Evolutionary conservation across 2,329 filamentous ascomycete species (phyloP), one percentile per base, ranked within the genome.

Genomic region (Colletotrichum kahawae): DNA sequence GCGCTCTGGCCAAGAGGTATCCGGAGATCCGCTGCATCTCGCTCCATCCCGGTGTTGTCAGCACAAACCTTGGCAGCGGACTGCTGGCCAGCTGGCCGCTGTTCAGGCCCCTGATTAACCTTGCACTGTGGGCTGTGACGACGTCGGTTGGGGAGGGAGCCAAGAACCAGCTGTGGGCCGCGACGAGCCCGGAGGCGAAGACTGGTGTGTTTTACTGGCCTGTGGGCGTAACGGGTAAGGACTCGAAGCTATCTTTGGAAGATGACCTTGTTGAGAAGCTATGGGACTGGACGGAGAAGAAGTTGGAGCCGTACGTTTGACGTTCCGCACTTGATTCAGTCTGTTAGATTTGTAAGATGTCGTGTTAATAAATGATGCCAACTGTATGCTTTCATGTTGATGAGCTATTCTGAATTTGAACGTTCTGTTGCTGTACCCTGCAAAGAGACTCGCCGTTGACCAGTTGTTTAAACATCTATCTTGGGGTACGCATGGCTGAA

Each of bases 31-130:
- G 82, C 27, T 84, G 84, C 27, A 83, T 90, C 12, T 84, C 86
- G 0, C 78, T 91, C 1, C 89, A 91, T 70, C 89, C 89, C 0
- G 74, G 77, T 1, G 79, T 85, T 7, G 79, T 84, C 51, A 71
- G 76, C 16, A 85, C 84, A 4, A 77, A 76, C 29, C 77, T 84
- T 29, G 76, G 79, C 24, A 70, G 27, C 27, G 70, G 70, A 0
- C 36, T 29, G 4, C 4, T 38, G 12, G 67, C 62, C 21, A 67
- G 57, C 62, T 77, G 65, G 51, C 75, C 75, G 8, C 13, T 72
- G 13, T 38, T 77, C 13, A 57, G 29, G 29, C 75, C 73, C 2
- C 18, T 77, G 16, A 24, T 66, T 16, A 18, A 18, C 38, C 13
- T 76, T 16, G 10, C 18, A 13, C 16, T 33, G 2, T 51, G 67